Percentiles rank a stretch among this genome's conserved stretches.
Evolutionary conservation across 441 rosid species (phyloP).

Genomic region (Breynia disticha): DNA sequence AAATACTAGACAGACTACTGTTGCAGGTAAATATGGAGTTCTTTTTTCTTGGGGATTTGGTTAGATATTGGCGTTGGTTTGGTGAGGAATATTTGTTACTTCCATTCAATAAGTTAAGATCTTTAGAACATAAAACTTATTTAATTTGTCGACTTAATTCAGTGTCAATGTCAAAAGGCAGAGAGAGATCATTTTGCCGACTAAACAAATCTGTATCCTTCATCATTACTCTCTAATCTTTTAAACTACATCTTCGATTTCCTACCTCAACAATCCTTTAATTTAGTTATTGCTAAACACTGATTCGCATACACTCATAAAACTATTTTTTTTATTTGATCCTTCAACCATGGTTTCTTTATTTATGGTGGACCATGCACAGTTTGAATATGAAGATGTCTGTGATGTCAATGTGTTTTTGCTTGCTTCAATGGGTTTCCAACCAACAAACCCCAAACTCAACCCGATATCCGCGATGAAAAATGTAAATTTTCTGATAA

Average conservation of each 20-base stretch:
- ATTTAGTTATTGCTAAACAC: constrained; percentile 24
- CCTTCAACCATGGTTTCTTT: constrained; percentile 31
- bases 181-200: constrained; percentile 15
- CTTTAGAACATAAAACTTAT: constrained; percentile 26
- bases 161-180: constrained; percentile 39
- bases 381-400: constrained; percentile 16
- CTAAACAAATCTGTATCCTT: constrained; percentile 8
- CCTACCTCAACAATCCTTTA: constrained; percentile 6
- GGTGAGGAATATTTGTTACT: constrained; percentile 4
- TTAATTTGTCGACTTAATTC: constrained; percentile 21
- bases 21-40: too few relatives aligned
- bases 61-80: constrained; percentile 4
- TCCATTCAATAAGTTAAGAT: constrained; percentile 13
- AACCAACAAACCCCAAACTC: constrained; percentile 24
- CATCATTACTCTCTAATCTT: constrained; percentile 10
- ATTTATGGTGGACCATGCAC: constrained; percentile 30
- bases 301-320: constrained; percentile 10
- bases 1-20: too few relatives aligned
- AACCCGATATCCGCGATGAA: too few relatives aligned
- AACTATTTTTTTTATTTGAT: not conserved
- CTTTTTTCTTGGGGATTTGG: constrained; percentile 10
- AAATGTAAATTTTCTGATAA: too few relatives aligned
- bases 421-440: constrained; percentile 47
- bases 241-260: constrained; percentile 1
- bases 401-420: constrained; percentile 44